Evolutionary conservation across 1,284 basidiomycete species (phyloP).

Genomic region (Marasmius tenuissimus): DNA sequence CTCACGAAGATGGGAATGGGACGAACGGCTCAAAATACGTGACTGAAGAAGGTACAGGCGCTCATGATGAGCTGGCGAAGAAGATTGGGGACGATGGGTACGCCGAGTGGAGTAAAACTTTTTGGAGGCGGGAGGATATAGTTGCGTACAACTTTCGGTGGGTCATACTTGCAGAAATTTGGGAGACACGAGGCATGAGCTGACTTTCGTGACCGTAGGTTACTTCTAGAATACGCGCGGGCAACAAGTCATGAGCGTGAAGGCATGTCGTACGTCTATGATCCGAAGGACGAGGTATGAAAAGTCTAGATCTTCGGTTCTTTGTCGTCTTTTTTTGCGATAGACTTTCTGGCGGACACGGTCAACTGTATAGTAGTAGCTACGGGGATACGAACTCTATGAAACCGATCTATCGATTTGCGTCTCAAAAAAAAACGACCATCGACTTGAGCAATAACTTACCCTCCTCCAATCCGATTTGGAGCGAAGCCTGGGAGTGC

Average conservation of each 20-base stretch:
- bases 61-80: conserved; percentile 50
- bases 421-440: no score
- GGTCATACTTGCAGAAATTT: conserved; percentile 6
- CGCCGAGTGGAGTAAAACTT: conserved; percentile 54
- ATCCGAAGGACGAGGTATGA: neutral
- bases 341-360: no score
- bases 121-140: conserved; percentile 64
- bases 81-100: conserved; percentile 54
- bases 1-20: neutral
- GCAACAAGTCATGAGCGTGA: neutral
- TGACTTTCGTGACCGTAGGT: no score
- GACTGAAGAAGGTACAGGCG: conserved; percentile 8
- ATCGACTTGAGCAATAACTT: no score
- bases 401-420: no score
- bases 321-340: no score
- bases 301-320: no score
- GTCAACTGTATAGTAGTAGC: no score
- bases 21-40: conserved; percentile 12
- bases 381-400: no score
- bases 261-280: neutral
- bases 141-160: conserved; percentile 58
- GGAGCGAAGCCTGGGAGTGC: no score
- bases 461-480: no score
- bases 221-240: neutral
- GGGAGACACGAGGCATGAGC: no score